These are phyloP conservation scores for Rhamnella rubrinervis DNA, from an alignment of 331 rosid genomes.

Conservation along the genomic window DNA sequence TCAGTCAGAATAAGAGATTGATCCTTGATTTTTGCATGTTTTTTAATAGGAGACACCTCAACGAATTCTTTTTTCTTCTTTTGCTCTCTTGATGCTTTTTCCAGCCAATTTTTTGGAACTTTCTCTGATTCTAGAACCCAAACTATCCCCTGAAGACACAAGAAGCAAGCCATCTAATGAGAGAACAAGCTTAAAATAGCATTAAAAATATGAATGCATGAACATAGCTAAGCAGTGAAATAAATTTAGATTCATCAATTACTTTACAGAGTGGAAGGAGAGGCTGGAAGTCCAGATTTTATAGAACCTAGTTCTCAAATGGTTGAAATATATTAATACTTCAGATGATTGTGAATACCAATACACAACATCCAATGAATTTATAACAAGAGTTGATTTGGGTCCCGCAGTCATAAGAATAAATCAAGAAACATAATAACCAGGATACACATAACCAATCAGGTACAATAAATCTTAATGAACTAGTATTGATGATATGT, in stretches of 20 bases:
- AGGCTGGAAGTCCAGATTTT: not conserved
- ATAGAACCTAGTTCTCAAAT: not conserved
- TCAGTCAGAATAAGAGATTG: slow-evolving; percentile 54
- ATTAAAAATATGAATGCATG: not conserved
- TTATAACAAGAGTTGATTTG: no score
- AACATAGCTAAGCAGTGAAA: not conserved
- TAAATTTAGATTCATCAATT: not conserved
- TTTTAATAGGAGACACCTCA: slow-evolving; percentile 71
- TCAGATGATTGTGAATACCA: not conserved
- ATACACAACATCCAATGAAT: no score
- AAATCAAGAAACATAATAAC: no score
- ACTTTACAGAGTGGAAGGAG: not conserved
- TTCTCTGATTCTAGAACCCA: slow-evolving; percentile 79
- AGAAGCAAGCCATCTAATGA: not conserved
- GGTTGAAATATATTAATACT: not conserved
- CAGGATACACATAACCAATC: no score
- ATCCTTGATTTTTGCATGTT: slow-evolving; percentile 56
- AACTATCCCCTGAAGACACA: slow-evolving; percentile 63
- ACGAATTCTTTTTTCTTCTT: slow-evolving; percentile 55
- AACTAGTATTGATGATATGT: not conserved
- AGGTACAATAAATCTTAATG: no score
- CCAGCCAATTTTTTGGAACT: slow-evolving; percentile 46
- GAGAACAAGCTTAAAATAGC: not conserved
- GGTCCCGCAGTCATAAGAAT: no score
- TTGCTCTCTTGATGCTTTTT: slow-evolving; percentile 48